A percentile compares a stretch with the other conserved stretches of the same genome.
Evolutionary conservation across 1,139 yeast genomes (phyloP).

Genomic region (Debaryomyces sp.): DNA sequence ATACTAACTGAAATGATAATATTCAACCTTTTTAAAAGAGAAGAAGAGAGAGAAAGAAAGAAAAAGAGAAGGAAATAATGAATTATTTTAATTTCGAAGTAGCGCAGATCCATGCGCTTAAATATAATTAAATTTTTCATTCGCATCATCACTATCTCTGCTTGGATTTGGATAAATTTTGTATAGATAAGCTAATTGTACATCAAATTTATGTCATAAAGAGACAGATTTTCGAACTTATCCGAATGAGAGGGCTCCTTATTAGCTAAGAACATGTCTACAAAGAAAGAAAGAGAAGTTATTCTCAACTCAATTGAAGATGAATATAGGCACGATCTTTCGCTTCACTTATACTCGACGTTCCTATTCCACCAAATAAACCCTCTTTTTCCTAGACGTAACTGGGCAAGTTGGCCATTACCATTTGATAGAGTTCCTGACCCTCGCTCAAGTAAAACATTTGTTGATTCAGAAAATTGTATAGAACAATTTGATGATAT

Average conservation of each 20-base stretch:
- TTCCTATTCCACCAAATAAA: slow-evolving; percentile 42
- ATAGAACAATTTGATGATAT: slow-evolving; percentile 15
- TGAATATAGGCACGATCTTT: slow-evolving; percentile 49
- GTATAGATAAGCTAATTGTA: neutral
- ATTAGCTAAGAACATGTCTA: slow-evolving; percentile 12
- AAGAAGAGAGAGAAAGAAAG: slow-evolving; percentile 13
- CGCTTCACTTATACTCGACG: slow-evolving; percentile 54
- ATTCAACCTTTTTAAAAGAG: slow-evolving; percentile 6
- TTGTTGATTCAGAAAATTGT: slow-evolving; percentile 24
- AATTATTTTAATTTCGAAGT: neutral
- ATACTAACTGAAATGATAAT: neutral
- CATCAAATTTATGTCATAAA: neutral
- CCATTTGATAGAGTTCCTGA: slow-evolving; percentile 34
- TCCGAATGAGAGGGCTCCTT: neutral
- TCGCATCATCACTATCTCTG: neutral
- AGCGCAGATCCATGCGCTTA: slow-evolving; percentile 3
- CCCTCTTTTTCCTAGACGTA: slow-evolving; percentile 35
- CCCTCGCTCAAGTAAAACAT: slow-evolving; percentile 27
- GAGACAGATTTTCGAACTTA: neutral
- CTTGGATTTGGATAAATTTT: neutral
- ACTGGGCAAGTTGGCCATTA: slow-evolving; percentile 55
- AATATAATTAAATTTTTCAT: neutral
- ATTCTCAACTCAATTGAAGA: slow-evolving; percentile 42
- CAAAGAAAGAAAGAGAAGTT: slow-evolving; percentile 26
- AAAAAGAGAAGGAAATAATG: slow-evolving; percentile 8